phyloP scores from a whole-genome alignment of 2,329 filamentous ascomycete genomes.

The Tolypocladium amazonense region DNA sequence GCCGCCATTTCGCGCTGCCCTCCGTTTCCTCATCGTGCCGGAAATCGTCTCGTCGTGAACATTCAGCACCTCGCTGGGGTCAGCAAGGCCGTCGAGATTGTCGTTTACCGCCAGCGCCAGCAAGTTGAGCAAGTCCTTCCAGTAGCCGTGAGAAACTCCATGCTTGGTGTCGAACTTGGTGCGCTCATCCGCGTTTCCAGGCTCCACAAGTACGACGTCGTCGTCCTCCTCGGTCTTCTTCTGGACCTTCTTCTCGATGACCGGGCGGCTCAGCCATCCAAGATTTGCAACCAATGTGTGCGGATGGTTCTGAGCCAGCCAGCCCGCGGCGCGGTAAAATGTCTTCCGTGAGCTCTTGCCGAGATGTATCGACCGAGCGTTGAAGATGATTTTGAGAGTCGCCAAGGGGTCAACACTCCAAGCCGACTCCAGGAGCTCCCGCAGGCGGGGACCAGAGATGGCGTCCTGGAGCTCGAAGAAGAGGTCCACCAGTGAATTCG shows the following conservation, averaged over 20 bases:
- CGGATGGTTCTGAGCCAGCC: constrained; percentile 44
- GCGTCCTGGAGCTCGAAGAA: constrained; percentile 39
- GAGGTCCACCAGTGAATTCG: constrained; percentile 37
- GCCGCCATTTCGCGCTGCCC: not conserved
- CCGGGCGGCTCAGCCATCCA: constrained; percentile 41
- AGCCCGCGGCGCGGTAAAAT: constrained; percentile 44
- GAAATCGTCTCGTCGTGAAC: constrained; percentile 16
- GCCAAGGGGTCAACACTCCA: constrained; percentile 37
- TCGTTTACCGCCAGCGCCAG: constrained; percentile 39
- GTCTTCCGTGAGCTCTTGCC: constrained; percentile 38
- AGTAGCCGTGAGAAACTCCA: constrained; percentile 48
- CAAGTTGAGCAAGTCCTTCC: constrained; percentile 51
- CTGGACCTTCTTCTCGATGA: constrained; percentile 42
- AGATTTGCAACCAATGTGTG: constrained; percentile 42
- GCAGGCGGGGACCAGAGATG: constrained; percentile 23
- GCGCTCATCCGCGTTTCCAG: constrained; percentile 23
- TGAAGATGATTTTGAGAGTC: constrained; percentile 50
- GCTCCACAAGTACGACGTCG: constrained; percentile 21
- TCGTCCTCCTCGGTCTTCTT: constrained; percentile 17
- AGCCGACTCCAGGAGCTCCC: constrained; percentile 30
- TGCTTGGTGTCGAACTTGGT: constrained; percentile 30
- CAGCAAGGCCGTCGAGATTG: constrained; percentile 28
- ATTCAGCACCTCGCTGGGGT: constrained; percentile 31
- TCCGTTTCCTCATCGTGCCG: not conserved
- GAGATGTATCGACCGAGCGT: constrained; percentile 48